These are phyloP conservation scores for Aspergillus aculeatinus DNA, from an alignment of 2,329 filamentous ascomycete species.

Conservation along the genomic window DNA sequence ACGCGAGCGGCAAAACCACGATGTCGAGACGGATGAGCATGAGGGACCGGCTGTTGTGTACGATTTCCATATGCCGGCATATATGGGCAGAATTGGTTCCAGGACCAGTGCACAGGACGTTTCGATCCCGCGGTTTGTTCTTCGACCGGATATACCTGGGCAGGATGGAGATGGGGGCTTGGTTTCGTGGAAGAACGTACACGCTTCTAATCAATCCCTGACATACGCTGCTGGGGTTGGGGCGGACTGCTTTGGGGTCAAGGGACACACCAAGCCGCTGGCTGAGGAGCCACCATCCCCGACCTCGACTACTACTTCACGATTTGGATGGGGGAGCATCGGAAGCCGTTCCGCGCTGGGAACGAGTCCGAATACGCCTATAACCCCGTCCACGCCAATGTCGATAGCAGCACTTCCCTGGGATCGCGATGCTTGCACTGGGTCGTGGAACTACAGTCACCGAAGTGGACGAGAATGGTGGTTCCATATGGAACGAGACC, in stretches of 20 bases:
- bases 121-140: constrained; percentile 41
- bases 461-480: constrained; percentile 45
- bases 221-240: constrained; percentile 37
- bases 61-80: constrained; percentile 44
- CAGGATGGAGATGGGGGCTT: constrained; percentile 46
- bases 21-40: constrained; percentile 19
- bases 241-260: constrained; percentile 33
- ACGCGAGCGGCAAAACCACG: constrained; percentile 23
- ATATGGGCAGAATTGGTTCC: constrained; percentile 40
- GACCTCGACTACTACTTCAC: constrained; percentile 30
- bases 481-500: constrained; percentile 47
- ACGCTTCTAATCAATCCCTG: constrained; percentile 42
- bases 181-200: constrained; percentile 46
- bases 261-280: constrained; percentile 20
- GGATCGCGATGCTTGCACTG: constrained; percentile 45
- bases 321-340: constrained; percentile 39
- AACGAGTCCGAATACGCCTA: constrained; percentile 32
- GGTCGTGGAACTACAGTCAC: constrained; percentile 44
- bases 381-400: constrained; percentile 33
- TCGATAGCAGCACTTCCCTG: constrained; percentile 34
- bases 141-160: constrained; percentile 43
- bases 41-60: constrained; percentile 38
- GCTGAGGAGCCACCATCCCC: constrained; percentile 35
- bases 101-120: constrained; percentile 25
- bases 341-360: constrained; percentile 31